A percentile compares a stretch with the other conserved stretches of the same genome.
Evolutionary conservation across 2,329 filamentous ascomycete species (phyloP).

Genomic region (Curvularia verruculosa): DNA sequence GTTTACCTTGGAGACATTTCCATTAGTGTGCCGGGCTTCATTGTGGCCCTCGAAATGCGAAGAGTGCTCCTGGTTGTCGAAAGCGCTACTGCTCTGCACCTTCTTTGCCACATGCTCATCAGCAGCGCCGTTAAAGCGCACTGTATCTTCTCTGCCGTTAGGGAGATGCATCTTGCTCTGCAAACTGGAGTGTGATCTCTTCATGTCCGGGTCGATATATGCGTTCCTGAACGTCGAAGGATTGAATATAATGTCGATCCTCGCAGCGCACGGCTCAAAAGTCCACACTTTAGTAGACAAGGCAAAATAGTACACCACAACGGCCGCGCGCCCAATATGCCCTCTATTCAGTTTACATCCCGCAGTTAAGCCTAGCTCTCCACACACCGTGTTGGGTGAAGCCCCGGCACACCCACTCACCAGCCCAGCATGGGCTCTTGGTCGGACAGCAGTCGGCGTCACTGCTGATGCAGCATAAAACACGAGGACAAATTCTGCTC

Average conservation of each 20-base stretch:
- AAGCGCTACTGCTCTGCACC: slow-evolving; percentile 19
- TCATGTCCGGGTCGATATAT: slow-evolving; percentile 2
- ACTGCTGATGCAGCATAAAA: slow-evolving; percentile 17
- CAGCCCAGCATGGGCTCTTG: slow-evolving; percentile 11
- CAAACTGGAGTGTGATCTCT: slow-evolving; percentile 10
- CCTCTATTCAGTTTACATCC: slow-evolving; percentile 21
- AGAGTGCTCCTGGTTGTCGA: slow-evolving; percentile 13
- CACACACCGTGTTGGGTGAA: slow-evolving; percentile 20
- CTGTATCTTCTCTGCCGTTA: slow-evolving; percentile 21
- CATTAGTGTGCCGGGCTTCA: slow-evolving; percentile 8
- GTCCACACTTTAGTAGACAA: slow-evolving; percentile 25
- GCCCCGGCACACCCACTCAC: slow-evolving; percentile 15
- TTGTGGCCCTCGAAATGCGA: slow-evolving; percentile 14
- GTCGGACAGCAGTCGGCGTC: slow-evolving; percentile 27
- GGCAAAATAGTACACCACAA: slow-evolving; percentile 30
- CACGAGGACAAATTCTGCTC: slow-evolving; percentile 13
- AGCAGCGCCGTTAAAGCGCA: slow-evolving; percentile 23
- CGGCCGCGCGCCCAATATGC: slow-evolving; percentile 13
- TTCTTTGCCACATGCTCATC: slow-evolving; percentile 24
- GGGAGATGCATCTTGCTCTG: slow-evolving; percentile 29
- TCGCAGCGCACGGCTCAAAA: slow-evolving; percentile 14
- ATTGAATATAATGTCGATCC: slow-evolving; percentile 11
- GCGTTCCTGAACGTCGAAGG: slow-evolving; percentile 4
- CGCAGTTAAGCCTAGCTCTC: slow-evolving; percentile 18
- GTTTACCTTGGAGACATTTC: slow-evolving; percentile 15